Percentiles rank a stretch among this genome's conserved stretches.
phyloP scores from a whole-genome alignment of 2,329 filamentous ascomycete species.

The Pseudogymnoascus sp. region DNA sequence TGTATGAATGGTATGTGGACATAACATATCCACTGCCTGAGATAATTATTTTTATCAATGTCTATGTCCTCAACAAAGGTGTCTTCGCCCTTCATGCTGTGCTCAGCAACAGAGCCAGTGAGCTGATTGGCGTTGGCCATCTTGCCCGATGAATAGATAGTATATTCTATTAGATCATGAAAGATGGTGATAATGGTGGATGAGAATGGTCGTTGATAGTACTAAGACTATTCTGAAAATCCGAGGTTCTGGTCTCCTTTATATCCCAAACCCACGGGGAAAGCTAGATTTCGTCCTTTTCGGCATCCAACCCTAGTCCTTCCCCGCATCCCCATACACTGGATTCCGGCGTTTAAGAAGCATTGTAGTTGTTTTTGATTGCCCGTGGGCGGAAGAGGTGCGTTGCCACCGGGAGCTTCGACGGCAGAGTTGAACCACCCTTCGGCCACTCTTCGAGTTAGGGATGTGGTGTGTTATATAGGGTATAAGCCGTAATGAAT shows the following conservation, averaged over 20 bases:
- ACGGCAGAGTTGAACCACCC: too few species aligned
- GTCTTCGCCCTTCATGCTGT: background rate
- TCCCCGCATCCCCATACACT: slow-evolving; percentile 31
- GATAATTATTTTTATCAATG: background rate
- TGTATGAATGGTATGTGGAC: background rate
- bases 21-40: background rate
- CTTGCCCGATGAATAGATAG: background rate
- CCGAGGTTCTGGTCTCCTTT: background rate
- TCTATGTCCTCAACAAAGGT: background rate
- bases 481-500: too few species aligned
- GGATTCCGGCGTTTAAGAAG: too few species aligned
- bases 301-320: slow-evolving; percentile 16
- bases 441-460: too few species aligned
- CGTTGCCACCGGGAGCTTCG: too few species aligned
- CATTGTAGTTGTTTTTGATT: too few species aligned
- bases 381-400: too few species aligned
- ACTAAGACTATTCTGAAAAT: background rate
- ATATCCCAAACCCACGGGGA: slow-evolving; percentile 15
- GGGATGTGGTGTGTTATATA: too few species aligned
- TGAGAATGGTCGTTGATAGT: background rate
- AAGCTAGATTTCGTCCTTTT: slow-evolving; percentile 31
- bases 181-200: background rate
- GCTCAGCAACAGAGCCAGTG: background rate
- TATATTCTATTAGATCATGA: background rate
- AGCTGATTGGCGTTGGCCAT: background rate